These are phyloP conservation scores for Gypsophila paniculata DNA, from an alignment of 179 eudicot species.

Conservation along the genomic window DNA sequence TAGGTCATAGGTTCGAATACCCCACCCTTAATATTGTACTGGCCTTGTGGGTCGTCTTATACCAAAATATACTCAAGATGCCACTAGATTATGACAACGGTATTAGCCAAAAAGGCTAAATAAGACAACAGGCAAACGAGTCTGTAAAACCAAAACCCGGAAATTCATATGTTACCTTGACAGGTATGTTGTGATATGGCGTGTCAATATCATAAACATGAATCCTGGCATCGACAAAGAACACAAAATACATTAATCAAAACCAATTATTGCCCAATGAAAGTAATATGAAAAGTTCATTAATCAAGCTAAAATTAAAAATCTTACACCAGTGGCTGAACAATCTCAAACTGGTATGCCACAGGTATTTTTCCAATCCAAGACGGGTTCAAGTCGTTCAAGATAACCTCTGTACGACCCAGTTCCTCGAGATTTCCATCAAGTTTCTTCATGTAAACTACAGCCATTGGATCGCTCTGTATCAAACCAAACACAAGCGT, in stretches of 20 bases:
- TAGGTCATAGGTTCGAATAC: too few relatives aligned
- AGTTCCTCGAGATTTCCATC: conserved; percentile 74
- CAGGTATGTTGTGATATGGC: conserved; percentile 55
- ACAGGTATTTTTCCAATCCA: conserved; percentile 72
- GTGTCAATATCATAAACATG: conserved; percentile 82
- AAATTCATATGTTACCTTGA: conserved; percentile 45
- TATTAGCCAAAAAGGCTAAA: not conserved
- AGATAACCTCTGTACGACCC: conserved; percentile 92
- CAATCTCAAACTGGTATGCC: conserved; percentile 80
- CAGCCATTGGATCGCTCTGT: conserved; percentile 96
- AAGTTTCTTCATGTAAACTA: conserved; percentile 58
- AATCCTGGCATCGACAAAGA: conserved; percentile 46
- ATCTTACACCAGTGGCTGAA: conserved; percentile 72
- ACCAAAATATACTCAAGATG: not conserved
- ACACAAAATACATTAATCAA: conserved; percentile 3
- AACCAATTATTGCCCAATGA: not conserved
- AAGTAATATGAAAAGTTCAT: not conserved
- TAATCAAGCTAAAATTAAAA: not conserved
- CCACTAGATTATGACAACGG: not conserved
- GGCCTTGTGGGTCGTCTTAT: too few relatives aligned
- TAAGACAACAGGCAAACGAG: not conserved
- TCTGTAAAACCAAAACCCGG: not conserved
- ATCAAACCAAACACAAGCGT: conserved; percentile 15
- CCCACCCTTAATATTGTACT: too few relatives aligned
- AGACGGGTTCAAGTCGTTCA: conserved; percentile 64